Evolutionary conservation across 1,284 basidiomycete genomes (phyloP), one percentile per base, ranked within the genome.

Genomic region (Ganoderma boninense): DNA sequence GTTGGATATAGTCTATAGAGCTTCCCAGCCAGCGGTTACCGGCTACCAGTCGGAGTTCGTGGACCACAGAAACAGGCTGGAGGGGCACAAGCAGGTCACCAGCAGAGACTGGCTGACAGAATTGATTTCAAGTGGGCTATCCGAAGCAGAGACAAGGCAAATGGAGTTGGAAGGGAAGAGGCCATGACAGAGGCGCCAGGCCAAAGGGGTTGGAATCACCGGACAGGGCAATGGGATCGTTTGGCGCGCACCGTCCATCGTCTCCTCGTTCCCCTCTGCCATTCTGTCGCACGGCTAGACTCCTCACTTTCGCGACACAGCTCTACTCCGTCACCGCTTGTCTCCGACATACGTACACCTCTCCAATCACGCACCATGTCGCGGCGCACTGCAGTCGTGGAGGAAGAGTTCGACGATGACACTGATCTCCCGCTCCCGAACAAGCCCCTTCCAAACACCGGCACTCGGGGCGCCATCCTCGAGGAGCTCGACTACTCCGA

Each of bases 391-490:
- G 87, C 87, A 70, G 84, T 90, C 67, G 86, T 92, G 62, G 92
- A 90, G 74, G 92, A 90, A 74, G 89, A 93, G 75, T 97, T 96
- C 79, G 94, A 96, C 87, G 95, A 97, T 83, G 95, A 96, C 77
- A 94, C 94, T 20, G 95, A 97, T 79, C 87, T 96, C 57, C 92
- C 91, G 2, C 84, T 92, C 56, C 93, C 90, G 2, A 83, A 83
- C 38, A 86, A 86, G n/a, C 83, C 89, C 0, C 83, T 96, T 1
- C 90, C 91, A 13, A 88, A 91, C 75, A 87, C 88, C 18, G 92
- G 92, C 65, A 72, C 86, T 0, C 87, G 84, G 61, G 95, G 95
- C 2, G 90, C 95, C 2, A 86, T 97, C 44, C 83, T 97, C 69
- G 87, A 95, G 78, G 91, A 95, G 82, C 88, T 96, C 73, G 73